These are phyloP conservation scores for Marchantia polymorpha DNA, from an alignment of 225 moss, liverwort and hornwort genomes.

Conservation along the genomic window DNA sequence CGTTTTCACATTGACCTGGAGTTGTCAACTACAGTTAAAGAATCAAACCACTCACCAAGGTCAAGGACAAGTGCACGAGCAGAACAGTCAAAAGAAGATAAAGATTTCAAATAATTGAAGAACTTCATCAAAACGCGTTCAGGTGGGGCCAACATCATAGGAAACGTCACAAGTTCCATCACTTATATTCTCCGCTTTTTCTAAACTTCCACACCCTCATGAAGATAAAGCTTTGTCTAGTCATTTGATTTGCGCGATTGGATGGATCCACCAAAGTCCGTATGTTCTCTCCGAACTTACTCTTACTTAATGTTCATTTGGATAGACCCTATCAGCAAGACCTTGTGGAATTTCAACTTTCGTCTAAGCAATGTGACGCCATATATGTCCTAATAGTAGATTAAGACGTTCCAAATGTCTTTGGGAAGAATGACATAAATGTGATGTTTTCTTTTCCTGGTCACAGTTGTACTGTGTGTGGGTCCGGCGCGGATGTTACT, in stretches of 20 bases:
- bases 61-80: slow-evolving; percentile 1
- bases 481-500: background rate
- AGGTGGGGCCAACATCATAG: background rate
- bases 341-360: background rate
- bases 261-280: background rate
- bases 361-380: background rate
- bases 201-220: background rate
- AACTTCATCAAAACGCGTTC: background rate
- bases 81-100: background rate
- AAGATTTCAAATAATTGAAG: background rate
- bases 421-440: slow-evolving; percentile 5
- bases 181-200: background rate
- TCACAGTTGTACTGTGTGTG: background rate
- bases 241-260: background rate
- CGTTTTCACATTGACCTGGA: background rate
- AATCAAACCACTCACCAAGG: background rate
- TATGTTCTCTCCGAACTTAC: background rate
- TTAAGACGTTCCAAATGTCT: background rate
- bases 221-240: background rate
- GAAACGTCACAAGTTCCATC: background rate
- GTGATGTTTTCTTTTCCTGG: background rate
- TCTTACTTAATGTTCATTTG: background rate
- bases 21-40: background rate
- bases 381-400: background rate
- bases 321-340: background rate